These are phyloP conservation scores for Talinum fruticosum DNA, from an alignment of 148 eudicot species.

Conservation along the genomic window DNA sequence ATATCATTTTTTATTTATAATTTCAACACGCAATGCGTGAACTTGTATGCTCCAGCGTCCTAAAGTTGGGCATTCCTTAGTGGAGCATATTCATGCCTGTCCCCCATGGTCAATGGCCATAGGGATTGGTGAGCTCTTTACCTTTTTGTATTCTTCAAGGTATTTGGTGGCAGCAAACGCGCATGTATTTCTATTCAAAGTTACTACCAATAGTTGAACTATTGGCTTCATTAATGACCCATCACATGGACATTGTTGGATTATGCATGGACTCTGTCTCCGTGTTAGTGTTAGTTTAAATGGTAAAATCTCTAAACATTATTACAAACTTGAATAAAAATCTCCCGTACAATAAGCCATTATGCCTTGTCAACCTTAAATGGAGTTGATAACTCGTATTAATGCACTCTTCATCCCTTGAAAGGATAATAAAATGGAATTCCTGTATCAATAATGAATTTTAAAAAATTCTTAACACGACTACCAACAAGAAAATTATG, in stretches of 20 bases:
- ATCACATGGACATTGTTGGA: neutral
- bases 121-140: neutral
- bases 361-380: no score
- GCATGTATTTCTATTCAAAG: neutral
- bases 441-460: constrained; percentile 6
- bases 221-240: neutral
- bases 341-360: no score
- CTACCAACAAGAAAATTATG: constrained; percentile 1
- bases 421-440: neutral
- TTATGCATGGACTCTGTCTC: neutral
- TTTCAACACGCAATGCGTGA: no score
- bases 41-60: no score
- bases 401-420: neutral
- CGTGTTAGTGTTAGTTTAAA: neutral
- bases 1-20: no score
- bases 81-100: no score
- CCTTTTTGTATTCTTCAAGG: neutral
- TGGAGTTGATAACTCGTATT: no score
- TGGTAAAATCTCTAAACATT: neutral
- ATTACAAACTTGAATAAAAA: no score
- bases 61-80: no score
- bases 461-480: neutral
- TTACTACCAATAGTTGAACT: neutral
- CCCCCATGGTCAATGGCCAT: neutral
- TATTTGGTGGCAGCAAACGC: neutral